These are phyloP conservation scores for Candida chauliodis DNA, from an alignment of 805 yeast species.

Conservation along the genomic window DNA sequence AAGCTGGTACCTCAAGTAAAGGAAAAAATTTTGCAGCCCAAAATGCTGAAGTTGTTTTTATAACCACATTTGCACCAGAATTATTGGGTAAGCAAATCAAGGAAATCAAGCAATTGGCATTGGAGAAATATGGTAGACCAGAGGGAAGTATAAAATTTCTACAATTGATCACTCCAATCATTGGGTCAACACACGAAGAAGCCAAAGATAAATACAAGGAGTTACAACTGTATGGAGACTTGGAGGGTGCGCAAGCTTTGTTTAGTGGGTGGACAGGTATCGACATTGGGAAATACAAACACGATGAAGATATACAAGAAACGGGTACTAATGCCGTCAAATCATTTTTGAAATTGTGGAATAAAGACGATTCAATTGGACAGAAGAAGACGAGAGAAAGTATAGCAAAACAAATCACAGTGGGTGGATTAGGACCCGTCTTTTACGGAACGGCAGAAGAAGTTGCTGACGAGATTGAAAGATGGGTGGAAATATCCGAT, in stretches of 20 bases:
- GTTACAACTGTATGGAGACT: conserved; percentile 28
- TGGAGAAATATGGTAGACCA: conserved; percentile 30
- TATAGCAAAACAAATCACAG: conserved; percentile 24
- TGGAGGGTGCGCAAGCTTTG: conserved; percentile 40
- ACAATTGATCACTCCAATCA: conserved; percentile 32
- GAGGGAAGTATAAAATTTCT: conserved; percentile 35
- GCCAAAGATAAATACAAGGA: conserved; percentile 36
- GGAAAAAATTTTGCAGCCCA: conserved; percentile 42
- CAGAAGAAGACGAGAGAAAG: conserved; percentile 19
- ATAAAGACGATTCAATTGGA: conserved; percentile 18
- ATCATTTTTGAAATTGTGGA: conserved; percentile 31
- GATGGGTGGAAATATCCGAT: conserved; percentile 35
- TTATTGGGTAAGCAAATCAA: conserved; percentile 23
- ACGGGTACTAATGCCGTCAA: conserved; percentile 30
- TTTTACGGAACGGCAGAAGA: conserved; percentile 33
- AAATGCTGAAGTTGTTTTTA: conserved; percentile 41
- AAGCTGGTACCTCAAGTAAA: conserved; percentile 42
- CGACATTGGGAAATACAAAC: conserved; percentile 31
- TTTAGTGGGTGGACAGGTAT: conserved; percentile 42
- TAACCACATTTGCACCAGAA: conserved; percentile 32
- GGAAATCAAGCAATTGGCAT: conserved; percentile 28
- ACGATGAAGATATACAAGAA: conserved; percentile 27
- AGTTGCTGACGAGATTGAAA: conserved; percentile 38
- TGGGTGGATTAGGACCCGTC: conserved; percentile 30
- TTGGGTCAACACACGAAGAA: conserved; percentile 40